These are phyloP conservation scores for Verbascum thapsus DNA, from an alignment of 257 asterid species.

Conservation along the genomic window DNA sequence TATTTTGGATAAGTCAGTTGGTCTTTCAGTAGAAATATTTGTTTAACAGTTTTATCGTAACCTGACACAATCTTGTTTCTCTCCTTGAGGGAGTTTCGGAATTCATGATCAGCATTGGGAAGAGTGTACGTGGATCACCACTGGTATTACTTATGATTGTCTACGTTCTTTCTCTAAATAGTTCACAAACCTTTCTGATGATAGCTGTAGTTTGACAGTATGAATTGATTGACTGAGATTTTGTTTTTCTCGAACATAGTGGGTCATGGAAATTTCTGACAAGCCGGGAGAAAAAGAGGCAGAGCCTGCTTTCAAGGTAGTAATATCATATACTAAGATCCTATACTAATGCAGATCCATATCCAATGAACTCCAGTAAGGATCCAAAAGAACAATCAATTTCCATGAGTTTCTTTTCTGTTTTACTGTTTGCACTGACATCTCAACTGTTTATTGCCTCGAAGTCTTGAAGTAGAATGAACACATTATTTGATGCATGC, in stretches of 20 bases:
- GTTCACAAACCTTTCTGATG: slow-evolving; percentile 13
- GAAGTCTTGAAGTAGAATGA: too few relatives aligned
- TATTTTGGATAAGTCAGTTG: slow-evolving; percentile 10
- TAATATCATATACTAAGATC: slow-evolving; percentile 2
- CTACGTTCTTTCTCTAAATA: slow-evolving; percentile 8
- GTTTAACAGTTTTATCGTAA: not conserved
- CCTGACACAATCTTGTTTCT: slow-evolving; percentile 36
- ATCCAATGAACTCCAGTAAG: not conserved
- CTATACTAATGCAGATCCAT: too few relatives aligned
- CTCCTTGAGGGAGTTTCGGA: slow-evolving; percentile 37
- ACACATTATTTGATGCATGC: too few relatives aligned
- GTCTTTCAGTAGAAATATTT: slow-evolving; percentile 11
- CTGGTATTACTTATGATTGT: slow-evolving; percentile 44
- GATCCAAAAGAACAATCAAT: not conserved
- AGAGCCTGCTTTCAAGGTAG: slow-evolving; percentile 70
- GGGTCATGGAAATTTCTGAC: slow-evolving; percentile 70
- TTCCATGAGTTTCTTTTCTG: too few relatives aligned
- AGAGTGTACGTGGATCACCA: slow-evolving; percentile 62
- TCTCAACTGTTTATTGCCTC: too few relatives aligned
- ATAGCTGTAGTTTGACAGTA: slow-evolving; percentile 23
- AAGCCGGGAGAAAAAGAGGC: slow-evolving; percentile 58
- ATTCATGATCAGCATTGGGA: slow-evolving; percentile 52
- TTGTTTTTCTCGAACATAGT: slow-evolving; percentile 35
- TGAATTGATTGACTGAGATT: slow-evolving; percentile 27
- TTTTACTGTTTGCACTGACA: too few relatives aligned